Conservation (phyloP, 441 rosid genomes). For the Adansonia grandidieri region DNA sequence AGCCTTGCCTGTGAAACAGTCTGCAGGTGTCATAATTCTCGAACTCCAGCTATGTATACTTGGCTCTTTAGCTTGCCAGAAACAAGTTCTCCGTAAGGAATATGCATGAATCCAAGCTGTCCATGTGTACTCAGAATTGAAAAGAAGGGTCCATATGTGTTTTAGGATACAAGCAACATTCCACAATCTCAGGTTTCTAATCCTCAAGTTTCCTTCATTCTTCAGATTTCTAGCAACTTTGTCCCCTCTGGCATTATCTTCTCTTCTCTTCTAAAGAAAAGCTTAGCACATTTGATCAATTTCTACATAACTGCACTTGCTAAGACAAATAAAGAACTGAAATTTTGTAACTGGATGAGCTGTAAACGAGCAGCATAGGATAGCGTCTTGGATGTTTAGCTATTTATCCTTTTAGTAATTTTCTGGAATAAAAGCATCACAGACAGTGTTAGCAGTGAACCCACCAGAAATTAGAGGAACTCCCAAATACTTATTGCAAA, state of each 20-base stretch:
- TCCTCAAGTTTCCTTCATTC: too few species aligned
- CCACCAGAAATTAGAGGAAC: not conserved
- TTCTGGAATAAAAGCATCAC: not conserved
- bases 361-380: not conserved
- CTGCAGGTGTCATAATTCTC: not conserved
- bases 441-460: not conserved
- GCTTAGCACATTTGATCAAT: too few species aligned
- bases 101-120: not conserved
- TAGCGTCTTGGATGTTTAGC: not conserved
- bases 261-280: too few species aligned
- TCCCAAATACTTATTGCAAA: not conserved
- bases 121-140: not conserved
- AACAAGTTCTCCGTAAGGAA: not conserved
- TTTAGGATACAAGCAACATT: not conserved
- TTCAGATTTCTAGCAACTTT: too few species aligned
- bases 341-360: not conserved
- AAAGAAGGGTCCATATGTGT: not conserved
- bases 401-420: not conserved
- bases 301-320: too few species aligned
- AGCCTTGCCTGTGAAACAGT: not conserved
- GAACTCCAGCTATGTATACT: not conserved
- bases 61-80: not conserved
- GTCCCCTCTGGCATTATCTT: too few species aligned
- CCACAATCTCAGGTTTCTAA: not conserved
- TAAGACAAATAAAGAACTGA: too few species aligned